Evolutionary conservation across 345 rosid species (phyloP), one percentile per base, ranked within the genome.

Genomic region (Bruguiera sexangula): DNA sequence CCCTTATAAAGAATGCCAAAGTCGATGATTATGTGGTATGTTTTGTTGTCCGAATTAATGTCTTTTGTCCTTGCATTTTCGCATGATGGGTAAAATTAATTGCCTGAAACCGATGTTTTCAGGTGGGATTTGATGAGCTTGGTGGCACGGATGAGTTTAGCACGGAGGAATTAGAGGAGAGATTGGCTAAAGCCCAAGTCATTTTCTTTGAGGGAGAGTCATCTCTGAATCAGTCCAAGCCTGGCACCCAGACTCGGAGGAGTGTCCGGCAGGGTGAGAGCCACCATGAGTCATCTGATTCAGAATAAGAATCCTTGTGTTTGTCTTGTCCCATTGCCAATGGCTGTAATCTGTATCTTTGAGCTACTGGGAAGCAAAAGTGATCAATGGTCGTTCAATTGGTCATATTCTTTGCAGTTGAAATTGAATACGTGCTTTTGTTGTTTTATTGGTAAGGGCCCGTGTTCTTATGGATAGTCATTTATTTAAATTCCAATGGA

Each of bases 71-170:
- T 65, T 32, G n/a, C 51, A 32, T 21, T 20, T 20, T 10, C 57
- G 59, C 31, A 19, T 70, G 8, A 31, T 6, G 18, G 64, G 37
- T 36, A 31, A 2, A 32, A 32, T 32, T 32, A 32, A 32, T 8
- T 54, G 60, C 16, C 18, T 18, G 29, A 24, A 9, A 46, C 36
- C 57, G 20, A 26, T 32, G 54, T 70, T 69, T 71, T 60, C 60
- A 94, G 98, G 99, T 95, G 71, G 99, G 99, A 56, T 95, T 95
- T 73, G 91, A 95, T 80, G 85, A 90, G 76, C 93, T 95, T 4
- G 97, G 98, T 46, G 93, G 97, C 72, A 95, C 85, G n/a, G 99
- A 95, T 66, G 98, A 89, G 63, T 95, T 95, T 75, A 85, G 85
- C 75, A 90, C 99, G 0, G 96, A 92, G 79, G 99, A 85, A 24